phyloP scores from a whole-genome alignment of 2,329 filamentous ascomycete species.

The Sclerotinia glacialis region DNA sequence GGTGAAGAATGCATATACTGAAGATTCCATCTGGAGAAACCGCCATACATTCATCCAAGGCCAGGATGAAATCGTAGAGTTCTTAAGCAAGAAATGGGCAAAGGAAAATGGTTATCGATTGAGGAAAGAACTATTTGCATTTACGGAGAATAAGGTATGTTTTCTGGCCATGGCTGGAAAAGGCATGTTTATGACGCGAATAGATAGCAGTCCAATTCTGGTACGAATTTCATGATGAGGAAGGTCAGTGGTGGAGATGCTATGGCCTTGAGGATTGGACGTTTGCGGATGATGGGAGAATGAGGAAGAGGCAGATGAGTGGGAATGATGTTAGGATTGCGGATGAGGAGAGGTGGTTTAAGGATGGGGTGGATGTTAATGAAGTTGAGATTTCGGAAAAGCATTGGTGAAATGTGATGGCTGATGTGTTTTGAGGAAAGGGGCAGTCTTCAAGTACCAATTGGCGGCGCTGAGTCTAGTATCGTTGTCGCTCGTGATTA shows the following conservation, averaged over 20 bases:
- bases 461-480: too few relatives aligned
- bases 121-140: conserved; percentile 81
- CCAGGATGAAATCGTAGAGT: conserved; percentile 62
- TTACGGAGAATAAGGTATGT: conserved; percentile 59
- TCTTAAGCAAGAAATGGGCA: conserved; percentile 71
- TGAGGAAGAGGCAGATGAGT: conserved; percentile 75
- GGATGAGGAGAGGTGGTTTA: conserved; percentile 66
- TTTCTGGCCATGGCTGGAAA: neutral
- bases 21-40: conserved; percentile 78
- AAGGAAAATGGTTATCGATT: conserved; percentile 69
- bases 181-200: neutral
- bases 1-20: conserved; percentile 71
- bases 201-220: conserved; percentile 85
- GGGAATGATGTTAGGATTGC: conserved; percentile 66
- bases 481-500: neutral
- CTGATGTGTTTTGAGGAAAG: neutral
- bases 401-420: conserved; percentile 54
- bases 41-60: conserved; percentile 67
- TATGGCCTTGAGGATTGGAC: conserved; percentile 84
- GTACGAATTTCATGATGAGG: conserved; percentile 66
- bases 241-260: conserved; percentile 79
- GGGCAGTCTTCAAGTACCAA: neutral
- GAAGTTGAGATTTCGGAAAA: conserved; percentile 62
- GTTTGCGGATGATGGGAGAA: conserved; percentile 65
- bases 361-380: conserved; percentile 66